Evolutionary conservation across 2,329 filamentous ascomycete species (phyloP), one percentile per base, ranked within the genome.

Genomic region (Myriosclerotinia duriaeana): DNA sequence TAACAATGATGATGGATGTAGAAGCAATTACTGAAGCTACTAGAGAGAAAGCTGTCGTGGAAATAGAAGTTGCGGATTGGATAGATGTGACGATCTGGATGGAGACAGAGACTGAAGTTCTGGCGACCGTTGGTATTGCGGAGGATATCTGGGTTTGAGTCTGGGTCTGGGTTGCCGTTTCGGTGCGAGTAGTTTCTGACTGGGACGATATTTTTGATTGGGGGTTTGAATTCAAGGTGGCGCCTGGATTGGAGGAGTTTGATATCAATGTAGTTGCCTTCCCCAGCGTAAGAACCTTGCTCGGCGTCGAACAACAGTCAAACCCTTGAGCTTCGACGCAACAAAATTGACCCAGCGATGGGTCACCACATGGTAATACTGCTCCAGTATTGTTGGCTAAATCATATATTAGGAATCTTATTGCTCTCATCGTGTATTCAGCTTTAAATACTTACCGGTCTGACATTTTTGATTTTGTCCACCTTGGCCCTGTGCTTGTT

Each of bases 301-400:
- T 62, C 12, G 59, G 42, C 0, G 53, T 64, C n/a, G 52, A 40
- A 55, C 69, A 71, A 22, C 69, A 71, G 34, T 15, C 46, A 42
- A 50, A 50, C 30, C 63, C 65, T 26, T 67, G 61, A n/a, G 68
- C 69, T 52, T 70, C 68, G 38, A 70, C 69, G 46, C 69, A 71
- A 54, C 69, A 71, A 38, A 69, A 71, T 14, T 61, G 36, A 17
- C 69, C 67, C 15, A 67, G 54, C 9, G 66, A 64, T 2, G 65
- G 62, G 44, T 64, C 55, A 17, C 68, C 68, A 36, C 68, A 71
- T 46, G 61, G 60, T 8, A 71, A 65, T 46, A 71, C 44, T 40
- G 62, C 58, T 40, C 30, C 62, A 46, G 48, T 64, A 55, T 66
- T 62, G 2, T 65, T 55, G 38, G 63, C 69, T 71, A 53, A 17